These are phyloP conservation scores for Salix suchowensis DNA, from an alignment of 345 rosid genomes.

Conservation along the genomic window DNA sequence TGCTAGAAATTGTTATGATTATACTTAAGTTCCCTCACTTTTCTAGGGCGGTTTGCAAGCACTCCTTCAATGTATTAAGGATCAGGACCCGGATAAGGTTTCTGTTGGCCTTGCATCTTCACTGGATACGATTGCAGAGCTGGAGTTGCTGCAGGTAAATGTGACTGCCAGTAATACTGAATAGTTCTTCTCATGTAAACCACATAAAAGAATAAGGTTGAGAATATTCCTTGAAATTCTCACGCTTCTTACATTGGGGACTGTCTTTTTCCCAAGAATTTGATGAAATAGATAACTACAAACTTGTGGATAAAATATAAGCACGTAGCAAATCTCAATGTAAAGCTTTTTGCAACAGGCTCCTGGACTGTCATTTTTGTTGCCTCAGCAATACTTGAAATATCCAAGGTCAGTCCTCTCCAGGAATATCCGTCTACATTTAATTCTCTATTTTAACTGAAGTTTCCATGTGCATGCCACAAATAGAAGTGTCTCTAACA, in stretches of 20 bases:
- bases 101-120: constrained; percentile 82
- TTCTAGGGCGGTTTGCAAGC: constrained; percentile 77
- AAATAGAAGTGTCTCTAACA: background rate
- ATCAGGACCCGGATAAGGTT: constrained; percentile 87
- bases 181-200: background rate
- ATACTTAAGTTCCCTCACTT: constrained; percentile 15
- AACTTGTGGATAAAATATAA: constrained; percentile 2
- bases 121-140: constrained; percentile 72
- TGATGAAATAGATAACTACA: background rate
- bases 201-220: background rate
- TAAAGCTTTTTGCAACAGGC: constrained; percentile 52
- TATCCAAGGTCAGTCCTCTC: constrained; percentile 68
- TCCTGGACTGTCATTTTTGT: constrained; percentile 87
- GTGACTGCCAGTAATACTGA: background rate
- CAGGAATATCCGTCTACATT: background rate
- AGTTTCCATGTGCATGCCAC: background rate
- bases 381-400: constrained; percentile 75
- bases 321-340: constrained; percentile 10
- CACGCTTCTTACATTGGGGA: background rate
- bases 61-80: constrained; percentile 64
- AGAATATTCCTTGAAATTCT: background rate
- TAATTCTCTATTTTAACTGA: background rate
- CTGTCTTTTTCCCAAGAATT: background rate
- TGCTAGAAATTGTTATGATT: constrained; percentile 16
- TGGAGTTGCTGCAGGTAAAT: constrained; percentile 82